These are phyloP conservation scores for Wickerhamiella azymoides DNA, from an alignment of 805 yeast genomes.

Conservation along the genomic window DNA sequence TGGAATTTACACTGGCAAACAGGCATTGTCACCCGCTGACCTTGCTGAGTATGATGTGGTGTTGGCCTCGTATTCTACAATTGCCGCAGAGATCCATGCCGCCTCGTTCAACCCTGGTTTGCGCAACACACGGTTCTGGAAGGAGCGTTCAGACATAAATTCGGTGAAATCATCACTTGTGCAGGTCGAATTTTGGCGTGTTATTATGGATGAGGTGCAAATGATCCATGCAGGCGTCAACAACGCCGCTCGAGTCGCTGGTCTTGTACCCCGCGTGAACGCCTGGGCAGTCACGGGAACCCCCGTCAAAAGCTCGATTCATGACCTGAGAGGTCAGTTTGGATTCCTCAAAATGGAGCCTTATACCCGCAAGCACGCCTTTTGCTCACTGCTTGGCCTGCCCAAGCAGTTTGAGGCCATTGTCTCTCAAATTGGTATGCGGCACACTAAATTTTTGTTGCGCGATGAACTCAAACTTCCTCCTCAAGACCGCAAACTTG, in stretches of 20 bases:
- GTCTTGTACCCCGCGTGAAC: constrained; percentile 68
- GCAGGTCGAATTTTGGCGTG: constrained; percentile 74
- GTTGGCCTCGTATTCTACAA: constrained; percentile 58
- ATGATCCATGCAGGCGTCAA: constrained; percentile 67
- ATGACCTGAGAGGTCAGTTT: constrained; percentile 58
- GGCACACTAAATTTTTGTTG: constrained; percentile 82
- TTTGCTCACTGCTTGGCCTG: constrained; percentile 28
- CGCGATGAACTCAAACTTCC: constrained; percentile 66
- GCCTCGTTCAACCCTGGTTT: constrained; percentile 55
- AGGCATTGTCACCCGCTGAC: constrained; percentile 33
- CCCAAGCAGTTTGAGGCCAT: constrained; percentile 36
- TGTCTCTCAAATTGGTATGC: constrained; percentile 41
- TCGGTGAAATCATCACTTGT: constrained; percentile 52
- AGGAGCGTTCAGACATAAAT: constrained; percentile 9
- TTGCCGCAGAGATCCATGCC: constrained; percentile 63
- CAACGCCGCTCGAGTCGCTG: constrained; percentile 67
- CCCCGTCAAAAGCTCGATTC: constrained; percentile 53
- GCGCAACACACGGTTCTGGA: constrained; percentile 24
- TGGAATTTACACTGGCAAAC: constrained; percentile 49
- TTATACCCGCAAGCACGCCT: constrained; percentile 34
- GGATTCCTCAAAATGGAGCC: constrained; percentile 58
- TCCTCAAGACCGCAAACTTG: constrained; percentile 52
- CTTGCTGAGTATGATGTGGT: constrained; percentile 60
- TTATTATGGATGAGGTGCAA: constrained; percentile 87
- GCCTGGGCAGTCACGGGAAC: constrained; percentile 98